Percentiles rank a stretch among this genome's conserved stretches.
phyloP scores from a whole-genome alignment of 371 early-diverging fungal species.

The Lichtheimia corymbifera region DNA sequence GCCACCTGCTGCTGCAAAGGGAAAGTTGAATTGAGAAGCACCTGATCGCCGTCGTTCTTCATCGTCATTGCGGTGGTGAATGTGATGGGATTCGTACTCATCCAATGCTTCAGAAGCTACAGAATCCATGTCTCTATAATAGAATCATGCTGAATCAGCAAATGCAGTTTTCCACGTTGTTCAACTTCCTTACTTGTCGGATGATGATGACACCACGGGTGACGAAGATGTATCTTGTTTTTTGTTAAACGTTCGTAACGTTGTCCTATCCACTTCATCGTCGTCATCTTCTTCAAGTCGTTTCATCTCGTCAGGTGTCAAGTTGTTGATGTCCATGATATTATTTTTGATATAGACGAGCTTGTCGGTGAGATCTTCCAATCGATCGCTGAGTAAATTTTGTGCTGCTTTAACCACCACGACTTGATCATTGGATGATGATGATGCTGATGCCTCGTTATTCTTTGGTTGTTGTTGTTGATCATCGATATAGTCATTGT shows the following conservation, averaged over 20 bases:
- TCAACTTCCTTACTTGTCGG: conserved; percentile 10
- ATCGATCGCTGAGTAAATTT: conserved; percentile 22
- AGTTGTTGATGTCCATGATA: conserved; percentile 27
- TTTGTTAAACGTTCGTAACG: conserved; percentile 17
- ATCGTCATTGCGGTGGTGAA: conserved; percentile 1
- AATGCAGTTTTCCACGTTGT: too few relatives aligned
- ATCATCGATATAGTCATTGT: not conserved
- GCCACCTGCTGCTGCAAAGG: conserved; percentile 11
- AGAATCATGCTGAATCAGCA: not conserved
- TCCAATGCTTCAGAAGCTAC: conserved; percentile 40
- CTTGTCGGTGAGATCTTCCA: conserved; percentile 43
- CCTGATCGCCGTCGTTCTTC: conserved; percentile 23
- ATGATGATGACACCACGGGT: conserved; percentile 1
- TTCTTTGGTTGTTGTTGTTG: not conserved
- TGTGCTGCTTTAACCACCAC: conserved; percentile 23
- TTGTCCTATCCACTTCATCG: conserved; percentile 20
- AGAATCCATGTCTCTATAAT: conserved; percentile 26
- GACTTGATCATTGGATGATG: conserved; percentile 2
- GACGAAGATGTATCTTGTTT: not conserved
- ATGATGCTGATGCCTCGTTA: not conserved
- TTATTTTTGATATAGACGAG: conserved; percentile 36
- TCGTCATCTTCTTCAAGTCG: not conserved
- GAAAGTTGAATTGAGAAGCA: conserved; percentile 21
- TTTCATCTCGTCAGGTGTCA: not conserved
- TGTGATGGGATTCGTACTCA: conserved; percentile 30